These are phyloP conservation scores for Aspergillus ochraceoroseus DNA, from an alignment of 2,329 filamentous ascomycete species.

Conservation along the genomic window DNA sequence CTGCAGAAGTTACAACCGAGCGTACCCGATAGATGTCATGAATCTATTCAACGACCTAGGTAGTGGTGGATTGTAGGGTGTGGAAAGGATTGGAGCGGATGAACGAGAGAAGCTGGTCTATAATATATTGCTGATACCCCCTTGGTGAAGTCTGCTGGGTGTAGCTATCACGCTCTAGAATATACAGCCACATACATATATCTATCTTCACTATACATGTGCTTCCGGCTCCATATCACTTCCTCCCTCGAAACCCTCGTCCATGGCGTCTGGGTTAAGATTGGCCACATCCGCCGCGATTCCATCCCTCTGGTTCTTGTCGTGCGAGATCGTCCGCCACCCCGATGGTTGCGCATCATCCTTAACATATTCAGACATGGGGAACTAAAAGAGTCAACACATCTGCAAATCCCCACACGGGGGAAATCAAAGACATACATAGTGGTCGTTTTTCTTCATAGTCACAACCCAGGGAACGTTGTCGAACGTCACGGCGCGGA, in stretches of 20 bases:
- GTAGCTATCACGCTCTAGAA: too few relatives aligned
- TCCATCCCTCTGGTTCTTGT: conserved; percentile 38
- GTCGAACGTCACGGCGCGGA: conserved; percentile 97
- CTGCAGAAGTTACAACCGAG: too few relatives aligned
- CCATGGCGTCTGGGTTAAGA: conserved; percentile 47
- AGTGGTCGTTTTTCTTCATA: conserved; percentile 99
- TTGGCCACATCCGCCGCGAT: conserved; percentile 39
- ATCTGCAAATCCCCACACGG: conserved; percentile 4
- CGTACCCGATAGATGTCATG: too few relatives aligned
- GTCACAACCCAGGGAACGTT: conserved; percentile 99
- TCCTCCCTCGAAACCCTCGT: conserved; percentile 38
- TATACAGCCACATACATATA: conserved; percentile 9
- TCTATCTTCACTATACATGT: conserved; percentile 8
- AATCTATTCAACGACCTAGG: too few relatives aligned
- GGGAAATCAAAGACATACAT: conserved; percentile 45
- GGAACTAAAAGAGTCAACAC: conserved; percentile 45
- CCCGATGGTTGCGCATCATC: conserved; percentile 50
- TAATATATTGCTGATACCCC: too few relatives aligned
- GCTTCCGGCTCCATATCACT: conserved; percentile 40
- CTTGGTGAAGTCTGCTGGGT: too few relatives aligned
- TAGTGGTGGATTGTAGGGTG: too few relatives aligned
- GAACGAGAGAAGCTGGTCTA: too few relatives aligned
- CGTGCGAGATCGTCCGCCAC: conserved; percentile 56
- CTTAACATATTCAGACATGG: conserved; percentile 61
- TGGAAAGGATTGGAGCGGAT: too few relatives aligned